Evolutionary conservation across 2,329 filamentous ascomycete species (phyloP), one percentile per base, ranked within the genome.

Genomic region (Pseudogymnoascus sp.): DNA sequence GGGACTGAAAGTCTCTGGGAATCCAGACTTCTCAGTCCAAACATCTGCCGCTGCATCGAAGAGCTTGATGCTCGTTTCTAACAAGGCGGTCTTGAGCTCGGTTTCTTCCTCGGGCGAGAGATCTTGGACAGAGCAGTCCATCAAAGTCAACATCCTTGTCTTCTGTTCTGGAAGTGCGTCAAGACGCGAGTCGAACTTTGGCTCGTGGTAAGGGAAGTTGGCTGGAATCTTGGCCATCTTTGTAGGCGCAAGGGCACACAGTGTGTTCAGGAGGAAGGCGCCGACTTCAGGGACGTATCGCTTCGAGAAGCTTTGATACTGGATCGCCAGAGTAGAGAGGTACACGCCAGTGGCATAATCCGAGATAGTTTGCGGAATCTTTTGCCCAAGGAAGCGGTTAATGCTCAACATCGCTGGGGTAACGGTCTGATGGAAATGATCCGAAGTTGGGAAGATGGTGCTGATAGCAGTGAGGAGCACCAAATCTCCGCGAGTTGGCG

Each of bases 401-500:
- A 97, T 90, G n/a, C 87, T 83, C 4, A 97, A 84, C 74, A 91
- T 88, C 0, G 93, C 89, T 1, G 94, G 94, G 1, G 94, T 99
- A 40, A 91, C 88, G 36, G 97, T 90, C 68, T 94, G 88, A 70
- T 99, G 94, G 74, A 97, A 99, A 75, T 97, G 92, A 74, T 99
- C 94, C 0, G 92, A 97, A 0, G 94, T 96, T 4, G 94, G 92
- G 70, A 96, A 99, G 60, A 95, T 89, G 1, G 85, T 86, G 40
- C 87, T 85, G 63, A 97, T 84, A 0, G 90, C 92, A 0, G 90
- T 92, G 36, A 99, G 77, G n/a, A 96, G 76, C 21, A 92, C 76
- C 17, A 99, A 76, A 69, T 99, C 92, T 15, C 90, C 90, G 67
- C 72, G 81, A 69, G 73, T 82, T 68, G 79, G 84, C 6, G 76